Conservation (phyloP, 202 grass and related monocot genomes). For the Zoysia matrella region DNA sequence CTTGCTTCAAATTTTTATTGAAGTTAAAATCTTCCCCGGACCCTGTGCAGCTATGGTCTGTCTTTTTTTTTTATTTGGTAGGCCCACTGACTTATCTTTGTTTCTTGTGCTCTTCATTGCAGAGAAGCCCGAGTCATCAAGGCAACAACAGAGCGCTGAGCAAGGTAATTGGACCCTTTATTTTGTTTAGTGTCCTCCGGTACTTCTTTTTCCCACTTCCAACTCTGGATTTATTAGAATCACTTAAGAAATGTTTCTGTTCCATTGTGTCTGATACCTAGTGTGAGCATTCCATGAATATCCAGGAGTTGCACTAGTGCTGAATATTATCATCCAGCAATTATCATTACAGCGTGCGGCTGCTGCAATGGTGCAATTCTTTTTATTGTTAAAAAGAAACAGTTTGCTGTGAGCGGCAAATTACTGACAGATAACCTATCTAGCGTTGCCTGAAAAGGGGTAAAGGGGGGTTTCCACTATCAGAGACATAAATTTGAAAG, state of each 20-base stretch:
- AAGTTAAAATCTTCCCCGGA: no score
- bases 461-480: background rate
- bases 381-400: constrained; percentile 9
- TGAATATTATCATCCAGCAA: constrained; percentile 19
- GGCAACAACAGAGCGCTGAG: constrained; percentile 55
- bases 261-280: constrained; percentile 15
- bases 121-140: constrained; percentile 68
- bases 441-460: constrained; percentile 5
- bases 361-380: constrained; percentile 15
- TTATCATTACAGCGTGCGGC: background rate
- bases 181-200: background rate
- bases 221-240: constrained; percentile 15
- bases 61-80: background rate
- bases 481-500: background rate
- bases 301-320: background rate
- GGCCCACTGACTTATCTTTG: constrained; percentile 18
- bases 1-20: constrained; percentile 14
- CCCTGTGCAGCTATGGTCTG: no score
- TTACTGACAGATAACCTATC: background rate
- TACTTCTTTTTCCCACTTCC: background rate
- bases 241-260: constrained; percentile 3
- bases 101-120: constrained; percentile 47
- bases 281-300: background rate
- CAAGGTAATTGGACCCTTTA: constrained; percentile 63
- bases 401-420: constrained; percentile 24